Base-by-base conservation (phyloP, 2,329 filamentous ascomycete species). In the Aspergillus ochraceoroseus region DNA sequence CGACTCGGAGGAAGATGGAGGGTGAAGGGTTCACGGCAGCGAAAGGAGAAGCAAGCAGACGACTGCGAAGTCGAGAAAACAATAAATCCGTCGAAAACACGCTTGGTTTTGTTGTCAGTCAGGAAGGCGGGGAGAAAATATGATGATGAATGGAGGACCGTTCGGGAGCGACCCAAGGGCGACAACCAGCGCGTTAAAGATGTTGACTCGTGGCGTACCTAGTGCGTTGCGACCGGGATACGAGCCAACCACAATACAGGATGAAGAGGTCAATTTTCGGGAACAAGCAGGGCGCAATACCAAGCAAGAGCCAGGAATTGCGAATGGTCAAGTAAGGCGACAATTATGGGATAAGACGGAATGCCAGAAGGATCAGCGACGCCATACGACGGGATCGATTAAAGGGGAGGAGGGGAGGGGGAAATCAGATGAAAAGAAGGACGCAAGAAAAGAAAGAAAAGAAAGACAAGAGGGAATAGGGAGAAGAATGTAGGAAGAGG, bases 181-280 rank as follows among this genome's bases (percentile, higher is more conserved):
- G 36, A 51, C 46, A 51, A 49, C 44, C 44, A 49, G 51, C 48
- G 48, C 43, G 47, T 45, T 41, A 46, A 43, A 41, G 47, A 38
- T 15, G 33, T 30, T 15, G 20, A 31, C 20, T 22, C 39, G 44
- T 41, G 44, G 35, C 28, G 47, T 36, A 39, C 43, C 29, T 32
- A 26, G 40, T 44, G 44, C 46, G 42, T 38, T 47, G 42, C 37
- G 43, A 48, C 45, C 43, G 46, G 36, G 35, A 42, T 52, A 38
- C 36, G 41, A 41, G 34, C 45, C 43, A 54, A 47, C 51, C 47
- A 52, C 40, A 39, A 28, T 27, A 30, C 19, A 39, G 23, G 19
- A 29, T 12, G 26, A 23, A 20, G 17, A n/a, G n/a, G n/a, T n/a
- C n/a, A n/a, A n/a, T n/a, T n/a, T n/a, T n/a, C n/a, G n/a, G n/a